These are phyloP conservation scores for Acanthamoeba sp. DNA, from an alignment of 208 protist species.

Conservation along the genomic window DNA sequence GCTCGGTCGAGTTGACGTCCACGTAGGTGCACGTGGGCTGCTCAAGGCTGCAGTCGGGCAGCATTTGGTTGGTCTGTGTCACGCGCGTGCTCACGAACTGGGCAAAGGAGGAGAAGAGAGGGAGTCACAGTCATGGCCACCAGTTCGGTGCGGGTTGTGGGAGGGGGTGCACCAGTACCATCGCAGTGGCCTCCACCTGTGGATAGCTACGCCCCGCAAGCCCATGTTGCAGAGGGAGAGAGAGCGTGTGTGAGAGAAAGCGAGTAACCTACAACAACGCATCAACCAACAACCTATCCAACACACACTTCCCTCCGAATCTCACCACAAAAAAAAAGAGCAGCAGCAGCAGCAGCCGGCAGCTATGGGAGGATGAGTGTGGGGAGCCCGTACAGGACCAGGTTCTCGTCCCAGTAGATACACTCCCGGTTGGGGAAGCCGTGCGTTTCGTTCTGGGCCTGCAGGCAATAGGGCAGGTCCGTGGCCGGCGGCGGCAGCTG, in stretches of 20 bases:
- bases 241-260: not conserved
- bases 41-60: not conserved
- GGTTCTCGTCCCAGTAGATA: constrained; percentile 63
- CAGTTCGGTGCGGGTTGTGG: too few relatives aligned
- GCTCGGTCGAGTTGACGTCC: not conserved
- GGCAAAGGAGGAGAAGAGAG: not conserved
- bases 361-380: not conserved
- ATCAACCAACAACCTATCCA: not conserved
- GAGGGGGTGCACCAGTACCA: not conserved
- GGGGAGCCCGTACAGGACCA: not conserved
- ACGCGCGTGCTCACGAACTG: constrained; percentile 58
- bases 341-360: not conserved
- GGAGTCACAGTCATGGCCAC: not conserved
- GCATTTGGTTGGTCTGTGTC: constrained; percentile 4
- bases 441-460: not conserved
- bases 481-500: not conserved
- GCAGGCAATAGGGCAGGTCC: constrained; percentile 32
- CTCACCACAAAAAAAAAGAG: too few relatives aligned
- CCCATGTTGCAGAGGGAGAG: too few relatives aligned
- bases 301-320: too few relatives aligned
- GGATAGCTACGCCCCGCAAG: not conserved
- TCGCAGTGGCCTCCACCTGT: not conserved
- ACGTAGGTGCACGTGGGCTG: constrained; percentile 27
- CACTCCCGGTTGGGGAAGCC: constrained; percentile 39
- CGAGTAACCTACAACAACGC: not conserved